Evolutionary conservation across 106 monocot species (phyloP).

Genomic region (Cymbidium sinense): DNA sequence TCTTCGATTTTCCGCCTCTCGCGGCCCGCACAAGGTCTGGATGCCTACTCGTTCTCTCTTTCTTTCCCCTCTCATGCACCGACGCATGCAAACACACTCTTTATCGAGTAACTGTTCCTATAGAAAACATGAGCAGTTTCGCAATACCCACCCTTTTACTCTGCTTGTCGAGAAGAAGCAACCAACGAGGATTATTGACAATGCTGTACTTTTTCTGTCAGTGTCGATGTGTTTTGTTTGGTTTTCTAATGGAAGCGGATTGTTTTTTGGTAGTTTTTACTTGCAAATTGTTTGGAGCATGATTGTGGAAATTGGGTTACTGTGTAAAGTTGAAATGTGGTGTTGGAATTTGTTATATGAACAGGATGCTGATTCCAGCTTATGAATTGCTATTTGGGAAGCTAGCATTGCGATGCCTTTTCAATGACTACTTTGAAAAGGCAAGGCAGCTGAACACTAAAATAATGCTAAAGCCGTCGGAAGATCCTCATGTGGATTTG

Average conservation of each 20-base stretch:
- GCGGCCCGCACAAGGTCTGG: slow-evolving; percentile 83
- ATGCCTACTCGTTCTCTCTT: background rate
- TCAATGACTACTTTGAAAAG: slow-evolving; percentile 85
- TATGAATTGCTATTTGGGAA: slow-evolving; percentile 93
- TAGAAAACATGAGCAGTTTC: background rate
- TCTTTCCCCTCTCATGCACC: background rate
- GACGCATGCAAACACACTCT: background rate
- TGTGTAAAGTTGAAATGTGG: background rate
- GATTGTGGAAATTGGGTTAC: background rate
- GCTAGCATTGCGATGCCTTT: slow-evolving; percentile 66
- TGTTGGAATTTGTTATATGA: background rate
- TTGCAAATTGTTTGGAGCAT: background rate
- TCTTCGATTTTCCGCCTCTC: slow-evolving; percentile 95
- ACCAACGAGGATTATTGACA: background rate
- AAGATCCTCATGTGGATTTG: slow-evolving; percentile 92
- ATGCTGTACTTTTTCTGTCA: background rate
- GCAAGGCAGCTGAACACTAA: slow-evolving; percentile 45
- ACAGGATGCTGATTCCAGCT: slow-evolving; percentile 86
- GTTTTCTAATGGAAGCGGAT: background rate
- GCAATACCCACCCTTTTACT: background rate
- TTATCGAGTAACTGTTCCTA: background rate
- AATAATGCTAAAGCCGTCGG: slow-evolving; percentile 83
- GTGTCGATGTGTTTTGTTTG: background rate
- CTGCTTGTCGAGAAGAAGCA: background rate
- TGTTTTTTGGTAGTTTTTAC: background rate